Conservation (phyloP, 257 asterid species). For the Datura wrightii region DNA sequence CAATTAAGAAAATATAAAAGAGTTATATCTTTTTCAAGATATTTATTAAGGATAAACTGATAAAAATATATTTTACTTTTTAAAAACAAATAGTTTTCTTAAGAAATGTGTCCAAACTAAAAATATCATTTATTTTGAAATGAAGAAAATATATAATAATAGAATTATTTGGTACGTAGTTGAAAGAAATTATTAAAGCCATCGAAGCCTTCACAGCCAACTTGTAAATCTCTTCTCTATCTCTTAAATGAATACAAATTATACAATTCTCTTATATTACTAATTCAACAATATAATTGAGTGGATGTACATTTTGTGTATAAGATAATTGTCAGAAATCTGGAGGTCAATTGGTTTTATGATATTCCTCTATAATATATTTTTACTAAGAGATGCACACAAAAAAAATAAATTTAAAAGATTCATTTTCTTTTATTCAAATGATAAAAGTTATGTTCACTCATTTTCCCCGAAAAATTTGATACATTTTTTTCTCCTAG, state of each 20-base stretch:
- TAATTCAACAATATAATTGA: neutral
- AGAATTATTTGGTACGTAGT: neutral
- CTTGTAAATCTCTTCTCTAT: neutral
- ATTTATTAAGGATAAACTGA: no score
- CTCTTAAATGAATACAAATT: neutral
- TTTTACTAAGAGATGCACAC: neutral
- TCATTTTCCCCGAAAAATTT: neutral
- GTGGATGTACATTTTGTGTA: neutral
- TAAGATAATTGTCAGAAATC: neutral
- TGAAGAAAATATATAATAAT: neutral
- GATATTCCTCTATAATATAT: neutral
- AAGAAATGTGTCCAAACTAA: no score
- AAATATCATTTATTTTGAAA: no score
- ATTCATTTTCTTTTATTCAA: neutral
- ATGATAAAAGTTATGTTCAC: neutral
- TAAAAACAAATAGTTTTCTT: no score
- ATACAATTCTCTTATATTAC: neutral
- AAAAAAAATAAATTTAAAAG: neutral
- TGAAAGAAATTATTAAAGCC: constrained; percentile 22
- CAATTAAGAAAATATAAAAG: no score
- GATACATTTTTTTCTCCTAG: neutral
- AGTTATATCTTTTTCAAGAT: no score
- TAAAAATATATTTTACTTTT: no score
- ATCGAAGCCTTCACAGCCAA: constrained; percentile 26
- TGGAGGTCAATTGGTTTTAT: neutral